Evolutionary conservation across 805 yeast species (phyloP).

Genomic region (Metschnikowia cerradonensis): DNA sequence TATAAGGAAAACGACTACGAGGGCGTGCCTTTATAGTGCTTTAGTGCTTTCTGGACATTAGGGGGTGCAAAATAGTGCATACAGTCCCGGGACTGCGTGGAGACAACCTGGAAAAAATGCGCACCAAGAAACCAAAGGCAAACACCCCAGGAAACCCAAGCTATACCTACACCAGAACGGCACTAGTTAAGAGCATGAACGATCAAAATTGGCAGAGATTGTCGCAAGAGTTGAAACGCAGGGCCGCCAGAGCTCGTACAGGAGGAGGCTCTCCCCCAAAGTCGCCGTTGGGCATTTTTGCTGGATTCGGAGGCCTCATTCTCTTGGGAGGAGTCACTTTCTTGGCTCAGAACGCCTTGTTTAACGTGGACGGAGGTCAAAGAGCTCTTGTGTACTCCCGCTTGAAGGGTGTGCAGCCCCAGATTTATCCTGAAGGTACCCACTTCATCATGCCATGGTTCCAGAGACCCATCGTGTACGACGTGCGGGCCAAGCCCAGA

Average conservation of each 20-base stretch:
- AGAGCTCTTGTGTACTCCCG: conserved; percentile 93
- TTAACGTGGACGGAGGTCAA: conserved; percentile 95
- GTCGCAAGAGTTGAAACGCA: conserved; percentile 39
- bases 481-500: conserved; percentile 93
- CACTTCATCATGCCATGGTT: conserved; percentile 94
- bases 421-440: conserved; percentile 88
- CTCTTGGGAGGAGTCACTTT: conserved; percentile 39
- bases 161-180: too few relatives aligned
- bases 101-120: neutral
- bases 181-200: conserved; percentile 24
- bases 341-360: conserved; percentile 34
- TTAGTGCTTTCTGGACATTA: neutral
- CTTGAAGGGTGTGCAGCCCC: conserved; percentile 75
- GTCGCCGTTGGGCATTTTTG: conserved; percentile 35
- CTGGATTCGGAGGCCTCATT: conserved; percentile 41
- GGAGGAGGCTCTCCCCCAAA: conserved; percentile 29
- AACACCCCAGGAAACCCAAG: neutral
- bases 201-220: conserved; percentile 40
- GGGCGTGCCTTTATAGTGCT: conserved; percentile 71
- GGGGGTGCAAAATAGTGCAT: conserved; percentile 1
- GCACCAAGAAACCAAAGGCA: neutral
- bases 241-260: conserved; percentile 23
- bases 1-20: conserved; percentile 65
- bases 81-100: neutral
- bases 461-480: conserved; percentile 84